phyloP scores from a whole-genome alignment of 768 basidiomycete species.

The Termitomyces sp. region DNA sequence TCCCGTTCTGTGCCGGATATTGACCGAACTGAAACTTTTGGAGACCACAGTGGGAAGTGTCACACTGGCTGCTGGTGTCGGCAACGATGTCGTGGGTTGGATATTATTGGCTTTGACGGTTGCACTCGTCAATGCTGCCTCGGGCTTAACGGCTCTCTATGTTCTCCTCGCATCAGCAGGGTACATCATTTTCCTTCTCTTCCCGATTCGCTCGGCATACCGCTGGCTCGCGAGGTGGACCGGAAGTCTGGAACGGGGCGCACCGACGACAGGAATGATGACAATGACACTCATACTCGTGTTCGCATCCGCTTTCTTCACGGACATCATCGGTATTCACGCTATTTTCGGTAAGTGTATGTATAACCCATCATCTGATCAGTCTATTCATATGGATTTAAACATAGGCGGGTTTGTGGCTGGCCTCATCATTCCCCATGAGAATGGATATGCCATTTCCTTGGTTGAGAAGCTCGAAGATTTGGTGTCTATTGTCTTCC shows the following conservation, averaged over 20 bases:
- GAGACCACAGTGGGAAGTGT: constrained; percentile 81
- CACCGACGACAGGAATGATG: constrained; percentile 74
- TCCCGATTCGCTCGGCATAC: constrained; percentile 60
- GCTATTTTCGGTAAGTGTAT: constrained; percentile 49
- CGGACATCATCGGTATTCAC: constrained; percentile 78
- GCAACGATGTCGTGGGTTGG: constrained; percentile 75
- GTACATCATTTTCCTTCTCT: constrained; percentile 60
- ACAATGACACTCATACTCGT: constrained; percentile 69
- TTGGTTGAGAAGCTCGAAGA: constrained; percentile 87
- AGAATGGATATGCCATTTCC: constrained; percentile 75
- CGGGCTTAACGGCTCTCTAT: constrained; percentile 71
- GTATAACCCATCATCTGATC: not conserved
- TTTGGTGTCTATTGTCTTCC: constrained; percentile 63
- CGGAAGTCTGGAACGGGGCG: constrained; percentile 65
- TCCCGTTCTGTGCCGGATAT: constrained; percentile 79
- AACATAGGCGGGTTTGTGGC: constrained; percentile 69
- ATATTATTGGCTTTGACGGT: constrained; percentile 77
- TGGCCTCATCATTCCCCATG: constrained; percentile 80
- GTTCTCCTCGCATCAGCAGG: constrained; percentile 65
- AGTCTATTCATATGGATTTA: constrained; percentile 1
- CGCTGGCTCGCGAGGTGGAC: constrained; percentile 59
- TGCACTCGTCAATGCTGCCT: constrained; percentile 72
- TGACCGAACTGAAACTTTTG: constrained; percentile 76
- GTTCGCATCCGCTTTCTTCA: constrained; percentile 75
- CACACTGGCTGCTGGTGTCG: constrained; percentile 77